phyloP scores from a whole-genome alignment of 2,329 filamentous ascomycete genomes.

The Alternaria sp. region DNA sequence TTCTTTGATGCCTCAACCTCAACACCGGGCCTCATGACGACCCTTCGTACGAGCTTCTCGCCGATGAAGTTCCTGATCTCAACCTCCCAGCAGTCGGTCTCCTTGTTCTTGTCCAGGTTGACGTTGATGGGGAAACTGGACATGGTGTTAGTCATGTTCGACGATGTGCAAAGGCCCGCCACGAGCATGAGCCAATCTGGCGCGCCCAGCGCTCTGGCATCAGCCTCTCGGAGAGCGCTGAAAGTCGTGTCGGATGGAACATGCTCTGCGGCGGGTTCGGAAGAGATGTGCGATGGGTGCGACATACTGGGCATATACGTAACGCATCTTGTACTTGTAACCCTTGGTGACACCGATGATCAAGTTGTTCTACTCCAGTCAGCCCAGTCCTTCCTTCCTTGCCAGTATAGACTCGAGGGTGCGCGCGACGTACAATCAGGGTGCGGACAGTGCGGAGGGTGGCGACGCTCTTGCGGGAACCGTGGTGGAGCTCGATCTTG shows the following conservation, averaged over 20 bases:
- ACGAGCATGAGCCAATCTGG: neutral
- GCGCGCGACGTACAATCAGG: conserved; percentile 67
- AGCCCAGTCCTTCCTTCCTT: conserved; percentile 19
- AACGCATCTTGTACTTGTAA: conserved; percentile 99
- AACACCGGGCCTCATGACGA: conserved; percentile 88
- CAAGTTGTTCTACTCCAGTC: conserved; percentile 75
- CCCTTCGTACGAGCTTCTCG: conserved; percentile 97
- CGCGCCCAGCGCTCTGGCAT: neutral
- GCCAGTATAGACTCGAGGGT: neutral
- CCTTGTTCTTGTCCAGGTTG: conserved; percentile 95
- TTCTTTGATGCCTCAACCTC: conserved; percentile 87
- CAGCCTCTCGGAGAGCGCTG: neutral
- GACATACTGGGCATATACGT: conserved; percentile 88
- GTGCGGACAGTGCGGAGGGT: conserved; percentile 97
- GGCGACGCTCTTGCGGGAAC: conserved; percentile 95
- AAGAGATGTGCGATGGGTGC: neutral
- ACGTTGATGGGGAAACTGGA: conserved; percentile 98
- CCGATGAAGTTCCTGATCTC: conserved; percentile 84
- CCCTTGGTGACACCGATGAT: conserved; percentile 98
- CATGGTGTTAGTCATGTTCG: conserved; percentile 18
- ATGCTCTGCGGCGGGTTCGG: neutral
- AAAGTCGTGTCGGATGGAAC: conserved; percentile 1
- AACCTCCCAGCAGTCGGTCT: conserved; percentile 86
- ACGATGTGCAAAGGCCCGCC: neutral
- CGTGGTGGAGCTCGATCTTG: conserved; percentile 98